Evolutionary conservation across 1,139 yeast species (phyloP), one percentile per base, ranked within the genome.

Genomic region (Fermentozyma sake): DNA sequence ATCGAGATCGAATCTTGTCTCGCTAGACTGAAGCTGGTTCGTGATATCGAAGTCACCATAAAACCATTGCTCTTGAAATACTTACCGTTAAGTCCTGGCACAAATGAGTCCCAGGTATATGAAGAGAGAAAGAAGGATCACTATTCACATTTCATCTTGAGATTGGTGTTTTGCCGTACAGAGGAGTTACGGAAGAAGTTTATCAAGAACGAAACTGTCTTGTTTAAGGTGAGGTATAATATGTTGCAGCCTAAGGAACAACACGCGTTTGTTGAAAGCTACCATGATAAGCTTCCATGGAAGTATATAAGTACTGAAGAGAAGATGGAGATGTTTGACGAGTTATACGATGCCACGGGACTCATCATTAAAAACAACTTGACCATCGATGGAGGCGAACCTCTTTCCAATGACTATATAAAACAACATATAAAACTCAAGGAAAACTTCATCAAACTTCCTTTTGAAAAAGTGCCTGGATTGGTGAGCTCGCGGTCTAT

Each of bases 151-250:
- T 91, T 65, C 48, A 89, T 89, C 23, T 61, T 91, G 38, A 66
- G 96, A 33, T 64, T 91, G 28, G 96, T 95, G 29, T 91, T 91
- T 50, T 85, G 97, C 48, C 74, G 95, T 37, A 75, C 82, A n/a
- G 85, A 84, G 31, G 97, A 91, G 35, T 68, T 89, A 28, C 68
- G 97, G 31, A 74, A 69, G 25, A 76, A 91, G 46, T 89, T 91
- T 46, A 63, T 84, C 22, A 74, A 76, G 41, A 76, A 86, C 24
- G 99, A 91, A 48, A 65, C 83, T 1, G 59, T 72, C 12, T 61
- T 93, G 27, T 89, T 93, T 60, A 76, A 71, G 44, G 61, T 87
- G 26, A 67, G 98, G 38, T 89, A 73, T 52, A 70, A 70, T 36
- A 55, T 70, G 46, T 65, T 84, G 39, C 82, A 82, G 27, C 66